phyloP scores from a whole-genome alignment of 2,329 filamentous ascomycete genomes.

The Cordyceps farinosa region DNA sequence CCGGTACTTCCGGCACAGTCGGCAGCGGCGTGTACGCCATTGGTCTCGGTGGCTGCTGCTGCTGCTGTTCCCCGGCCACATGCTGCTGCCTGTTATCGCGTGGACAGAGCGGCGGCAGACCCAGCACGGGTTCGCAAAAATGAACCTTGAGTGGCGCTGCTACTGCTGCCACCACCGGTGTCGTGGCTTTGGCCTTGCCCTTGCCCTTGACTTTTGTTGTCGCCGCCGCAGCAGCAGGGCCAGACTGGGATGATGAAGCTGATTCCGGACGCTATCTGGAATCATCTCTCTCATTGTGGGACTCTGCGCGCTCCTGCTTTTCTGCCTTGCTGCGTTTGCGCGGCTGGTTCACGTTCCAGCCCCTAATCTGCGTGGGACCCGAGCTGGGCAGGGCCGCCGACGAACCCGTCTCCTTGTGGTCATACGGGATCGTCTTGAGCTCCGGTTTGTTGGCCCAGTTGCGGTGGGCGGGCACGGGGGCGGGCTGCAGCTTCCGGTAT shows the following conservation, averaged over 20 bases:
- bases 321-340: constrained; percentile 36
- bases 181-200: not conserved
- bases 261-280: constrained; percentile 36
- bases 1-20: not conserved
- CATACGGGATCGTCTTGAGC: constrained; percentile 57
- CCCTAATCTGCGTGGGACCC: constrained; percentile 54
- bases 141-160: constrained; percentile 1
- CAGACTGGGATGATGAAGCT: constrained; percentile 20
- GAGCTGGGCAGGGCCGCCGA: constrained; percentile 53
- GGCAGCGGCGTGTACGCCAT: not conserved
- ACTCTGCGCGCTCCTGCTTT: constrained; percentile 32
- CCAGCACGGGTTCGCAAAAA: constrained; percentile 6
- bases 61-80: not conserved
- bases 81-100: constrained; percentile 1
- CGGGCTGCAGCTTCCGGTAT: constrained; percentile 57
- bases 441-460: constrained; percentile 47
- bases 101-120: constrained; percentile 16
- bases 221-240: not conserved
- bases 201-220: not conserved
- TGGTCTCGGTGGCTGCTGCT: not conserved
- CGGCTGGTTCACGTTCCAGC: constrained; percentile 50
- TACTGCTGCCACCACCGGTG: not conserved
- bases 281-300: constrained; percentile 35
- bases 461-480: constrained; percentile 51
- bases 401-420: constrained; percentile 56